phyloP scores from a whole-genome alignment of 2,329 filamentous ascomycete genomes.

The Sporothrix inflata region DNA sequence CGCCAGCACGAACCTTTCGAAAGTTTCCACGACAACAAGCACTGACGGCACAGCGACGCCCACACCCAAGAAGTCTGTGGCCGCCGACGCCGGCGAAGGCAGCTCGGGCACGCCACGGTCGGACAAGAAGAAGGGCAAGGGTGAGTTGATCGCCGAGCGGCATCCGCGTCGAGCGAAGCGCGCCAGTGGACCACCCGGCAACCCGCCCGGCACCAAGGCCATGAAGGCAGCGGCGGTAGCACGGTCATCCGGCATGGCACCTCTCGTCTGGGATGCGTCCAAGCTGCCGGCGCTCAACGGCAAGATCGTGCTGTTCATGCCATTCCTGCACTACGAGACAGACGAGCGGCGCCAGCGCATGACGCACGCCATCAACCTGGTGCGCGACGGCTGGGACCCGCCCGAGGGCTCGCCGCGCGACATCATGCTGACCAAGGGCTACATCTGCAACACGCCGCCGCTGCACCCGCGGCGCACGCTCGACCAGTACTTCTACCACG shows the following conservation, averaged over 20 bases:
- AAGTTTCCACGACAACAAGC: background rate
- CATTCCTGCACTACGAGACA: constrained; percentile 68
- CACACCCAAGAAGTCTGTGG: constrained; percentile 30
- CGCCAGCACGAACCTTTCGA: background rate
- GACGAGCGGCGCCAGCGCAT: constrained; percentile 58
- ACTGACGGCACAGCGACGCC: constrained; percentile 30
- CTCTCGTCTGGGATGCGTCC: constrained; percentile 40
- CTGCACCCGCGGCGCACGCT: constrained; percentile 65
- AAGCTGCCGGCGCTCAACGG: constrained; percentile 39
- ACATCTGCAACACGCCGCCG: constrained; percentile 50
- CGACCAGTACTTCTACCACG: constrained; percentile 69
- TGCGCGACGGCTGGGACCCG: constrained; percentile 41
- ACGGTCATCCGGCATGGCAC: constrained; percentile 29
- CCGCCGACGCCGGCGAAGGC: constrained; percentile 28
- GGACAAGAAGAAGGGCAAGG: constrained; percentile 44
- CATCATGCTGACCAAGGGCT: constrained; percentile 52
- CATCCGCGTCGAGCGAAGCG: constrained; percentile 43
- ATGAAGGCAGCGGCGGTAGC: constrained; percentile 35
- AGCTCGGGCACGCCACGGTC: constrained; percentile 33
- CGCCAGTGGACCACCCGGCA: constrained; percentile 43
- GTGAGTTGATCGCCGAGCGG: constrained; percentile 43
- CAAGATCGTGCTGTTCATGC: constrained; percentile 54
- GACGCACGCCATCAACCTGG: constrained; percentile 53
- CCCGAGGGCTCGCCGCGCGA: constrained; percentile 42
- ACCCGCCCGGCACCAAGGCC: constrained; percentile 43